Evolutionary conservation across 2,329 filamentous ascomycete genomes (phyloP), one percentile per base, ranked within the genome.

Genomic region (Alternaria conjuncta): DNA sequence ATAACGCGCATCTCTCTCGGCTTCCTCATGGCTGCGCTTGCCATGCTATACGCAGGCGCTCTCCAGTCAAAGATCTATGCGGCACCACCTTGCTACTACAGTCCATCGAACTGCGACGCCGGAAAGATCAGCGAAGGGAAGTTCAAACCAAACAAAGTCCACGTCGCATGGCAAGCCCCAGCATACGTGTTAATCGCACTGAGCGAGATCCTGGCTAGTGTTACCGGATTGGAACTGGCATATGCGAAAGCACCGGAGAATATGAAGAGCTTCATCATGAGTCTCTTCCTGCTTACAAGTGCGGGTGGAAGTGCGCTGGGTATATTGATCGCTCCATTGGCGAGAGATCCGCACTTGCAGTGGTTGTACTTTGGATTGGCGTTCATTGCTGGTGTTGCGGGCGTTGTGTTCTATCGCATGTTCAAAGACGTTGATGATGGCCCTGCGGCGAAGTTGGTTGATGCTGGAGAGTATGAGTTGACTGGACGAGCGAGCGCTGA

Each of bases 291-390:
- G 60, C 83, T 90, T 65, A 89, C 87, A 43, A 86, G 82, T 49
- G 88, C 87, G 4, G 83, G 87, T 47, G 87, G 86, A 4, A 84
- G 87, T 2, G 86, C 86, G 30, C 79, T 93, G 21, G 88, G 86
- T 3, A 86, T 89, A 69, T 86, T 89, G 3, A 80, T 92, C 12
- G 85, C 87, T 2, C 87, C 89, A 0, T 79, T 84, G 6, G 86
- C 88, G 7, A 85, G 85, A 60, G 88, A 93, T 74, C 90, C 90
- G 21, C 84, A 88, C 68, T 85, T 91, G 70, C 73, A 89, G 61
- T 91, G 88, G 88, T 86, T 92, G 84, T 91, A 90, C 71, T 82
- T 83, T 23, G 86, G 86, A 20, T 78, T 90, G n/a, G 84, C 84
- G 6, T 71, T 80, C 57, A 82, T 83, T 15, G 84, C 86, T 1